Evolutionary conservation across 257 asterid genomes (phyloP).

Genomic region (Nicotiana otophora): DNA sequence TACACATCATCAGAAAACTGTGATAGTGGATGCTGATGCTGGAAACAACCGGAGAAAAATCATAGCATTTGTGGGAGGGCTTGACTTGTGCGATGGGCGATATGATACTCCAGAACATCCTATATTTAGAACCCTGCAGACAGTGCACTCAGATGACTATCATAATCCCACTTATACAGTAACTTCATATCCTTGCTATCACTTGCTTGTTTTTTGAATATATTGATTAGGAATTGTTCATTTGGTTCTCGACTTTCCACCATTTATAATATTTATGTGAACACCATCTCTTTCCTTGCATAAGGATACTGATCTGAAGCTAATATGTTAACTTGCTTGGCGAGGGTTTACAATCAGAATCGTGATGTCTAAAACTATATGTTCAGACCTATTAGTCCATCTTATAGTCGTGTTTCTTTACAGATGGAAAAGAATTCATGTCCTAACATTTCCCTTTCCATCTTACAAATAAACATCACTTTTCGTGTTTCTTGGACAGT

Average conservation of each 20-base stretch:
- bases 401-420: background rate
- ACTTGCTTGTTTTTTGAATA: background rate
- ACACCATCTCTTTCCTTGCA: background rate
- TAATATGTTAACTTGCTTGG: background rate
- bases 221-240: background rate
- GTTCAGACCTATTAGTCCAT: background rate
- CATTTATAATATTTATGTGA: background rate
- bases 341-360: background rate
- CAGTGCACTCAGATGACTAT: slow-evolving; percentile 75
- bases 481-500: background rate
- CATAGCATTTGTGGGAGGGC: slow-evolving; percentile 84
- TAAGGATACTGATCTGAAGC: background rate
- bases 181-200: slow-evolving; percentile 19
- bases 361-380: background rate
- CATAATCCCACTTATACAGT: slow-evolving; percentile 89
- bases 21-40: slow-evolving; percentile 93
- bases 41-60: slow-evolving; percentile 68
- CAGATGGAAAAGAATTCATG: background rate
- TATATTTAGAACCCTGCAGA: slow-evolving; percentile 62
- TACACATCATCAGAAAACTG: slow-evolving; percentile 99
- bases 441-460: background rate
- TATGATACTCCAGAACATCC: slow-evolving; percentile 86
- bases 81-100: slow-evolving; percentile 91
- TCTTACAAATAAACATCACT: no score
- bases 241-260: background rate